Evolutionary conservation across 2,329 filamentous ascomycete species (phyloP).

Genomic region (Aspergillus persii): DNA sequence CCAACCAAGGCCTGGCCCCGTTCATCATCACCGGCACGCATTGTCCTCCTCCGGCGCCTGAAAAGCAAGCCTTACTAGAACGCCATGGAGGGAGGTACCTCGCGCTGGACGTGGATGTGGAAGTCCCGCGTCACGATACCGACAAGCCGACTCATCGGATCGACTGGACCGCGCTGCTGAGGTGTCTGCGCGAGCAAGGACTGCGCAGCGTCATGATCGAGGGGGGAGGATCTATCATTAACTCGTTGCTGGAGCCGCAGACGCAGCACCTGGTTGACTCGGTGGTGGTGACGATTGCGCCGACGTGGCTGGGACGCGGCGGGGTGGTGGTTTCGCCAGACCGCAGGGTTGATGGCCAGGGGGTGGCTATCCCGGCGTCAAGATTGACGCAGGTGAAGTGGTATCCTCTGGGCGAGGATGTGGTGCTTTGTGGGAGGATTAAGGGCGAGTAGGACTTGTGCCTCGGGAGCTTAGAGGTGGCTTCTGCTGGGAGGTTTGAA

Average conservation of each 20-base stretch:
- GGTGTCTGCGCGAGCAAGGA: conserved; percentile 53
- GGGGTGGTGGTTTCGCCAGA: conserved; percentile 75
- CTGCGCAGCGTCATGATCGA: conserved; percentile 84
- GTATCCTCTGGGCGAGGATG: conserved; percentile 75
- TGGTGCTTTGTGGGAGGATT: conserved; percentile 71
- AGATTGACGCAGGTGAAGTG: conserved; percentile 64
- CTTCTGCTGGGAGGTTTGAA: no score
- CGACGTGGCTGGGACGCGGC: conserved; percentile 78
- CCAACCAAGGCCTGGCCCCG: conserved; percentile 66
- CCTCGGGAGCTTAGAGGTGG: no score
- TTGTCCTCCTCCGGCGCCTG: conserved; percentile 7
- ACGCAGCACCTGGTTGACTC: conserved; percentile 63
- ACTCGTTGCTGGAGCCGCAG: conserved; percentile 63
- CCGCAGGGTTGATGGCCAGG: conserved; percentile 49
- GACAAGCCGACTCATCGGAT: conserved; percentile 17
- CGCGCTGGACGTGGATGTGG: conserved; percentile 18
- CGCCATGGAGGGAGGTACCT: conserved; percentile 33
- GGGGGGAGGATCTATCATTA: conserved; percentile 79
- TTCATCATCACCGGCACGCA: conserved; percentile 57
- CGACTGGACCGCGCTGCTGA: conserved; percentile 63
- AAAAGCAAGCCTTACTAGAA: conserved; percentile 23
- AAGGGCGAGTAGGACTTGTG: neutral
- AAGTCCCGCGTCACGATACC: neutral
- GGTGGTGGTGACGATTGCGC: conserved; percentile 84
- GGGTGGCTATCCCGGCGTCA: conserved; percentile 58